Percentiles rank a stretch among this genome's conserved stretches.
Conservation (phyloP, 306 rosid genomes). For the Ziziphus jujuba region DNA sequence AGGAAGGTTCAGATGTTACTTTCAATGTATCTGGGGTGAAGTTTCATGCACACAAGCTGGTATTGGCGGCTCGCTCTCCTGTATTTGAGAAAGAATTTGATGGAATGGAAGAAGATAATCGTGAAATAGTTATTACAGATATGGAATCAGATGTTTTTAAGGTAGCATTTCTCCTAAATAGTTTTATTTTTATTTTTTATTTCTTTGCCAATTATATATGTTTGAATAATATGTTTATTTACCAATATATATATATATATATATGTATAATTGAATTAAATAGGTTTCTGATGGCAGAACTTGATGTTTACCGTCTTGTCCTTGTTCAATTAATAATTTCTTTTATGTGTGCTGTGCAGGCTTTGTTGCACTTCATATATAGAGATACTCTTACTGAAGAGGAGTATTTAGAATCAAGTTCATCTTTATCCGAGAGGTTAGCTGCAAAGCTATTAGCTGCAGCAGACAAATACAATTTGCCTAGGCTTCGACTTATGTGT, state of each 20-base stretch:
- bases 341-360: slow-evolving; percentile 55
- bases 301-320: background rate
- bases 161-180: slow-evolving; percentile 37
- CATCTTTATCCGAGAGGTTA: slow-evolving; percentile 65
- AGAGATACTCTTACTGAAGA: slow-evolving; percentile 77
- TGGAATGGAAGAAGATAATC: slow-evolving; percentile 55
- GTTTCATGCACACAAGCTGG: slow-evolving; percentile 86
- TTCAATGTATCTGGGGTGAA: slow-evolving; percentile 74
- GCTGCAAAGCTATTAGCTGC: slow-evolving; percentile 88
- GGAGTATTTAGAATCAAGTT: slow-evolving; percentile 55
- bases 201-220: background rate
- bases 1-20: slow-evolving; percentile 82
- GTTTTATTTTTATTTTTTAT: no score
- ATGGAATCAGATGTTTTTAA: slow-evolving; percentile 89
- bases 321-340: slow-evolving; percentile 25
- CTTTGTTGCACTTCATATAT: slow-evolving; percentile 82
- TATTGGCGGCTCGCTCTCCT: slow-evolving; percentile 84
- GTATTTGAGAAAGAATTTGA: slow-evolving; percentile 59
- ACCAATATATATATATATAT: no score
- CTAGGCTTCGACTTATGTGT: slow-evolving; percentile 84
- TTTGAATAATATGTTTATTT: no score
- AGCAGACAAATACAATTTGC: slow-evolving; percentile 77
- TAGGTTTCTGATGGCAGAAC: background rate
- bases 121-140: slow-evolving; percentile 58
- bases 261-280: background rate